A percentile compares a stretch with the other conserved stretches of the same genome.
Conservation (phyloP, 2,329 filamentous ascomycete genomes). For the Fusarium sp. region DNA sequence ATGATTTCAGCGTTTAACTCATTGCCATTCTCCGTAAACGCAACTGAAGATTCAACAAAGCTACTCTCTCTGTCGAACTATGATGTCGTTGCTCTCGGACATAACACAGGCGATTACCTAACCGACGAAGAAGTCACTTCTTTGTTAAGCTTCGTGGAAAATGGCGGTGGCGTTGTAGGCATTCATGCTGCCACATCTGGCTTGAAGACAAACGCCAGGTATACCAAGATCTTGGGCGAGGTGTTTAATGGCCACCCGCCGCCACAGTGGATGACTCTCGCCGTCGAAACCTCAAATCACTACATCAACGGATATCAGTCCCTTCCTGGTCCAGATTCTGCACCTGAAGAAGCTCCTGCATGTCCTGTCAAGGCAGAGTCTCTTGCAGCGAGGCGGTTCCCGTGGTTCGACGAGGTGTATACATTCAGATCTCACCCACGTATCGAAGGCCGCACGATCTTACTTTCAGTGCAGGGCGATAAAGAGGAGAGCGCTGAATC, state of each 20-base stretch:
- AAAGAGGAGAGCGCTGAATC: background rate
- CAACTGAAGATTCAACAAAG: slow-evolving; percentile 9
- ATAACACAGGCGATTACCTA: slow-evolving; percentile 14
- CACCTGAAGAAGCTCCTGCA: background rate
- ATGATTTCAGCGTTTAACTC: slow-evolving; percentile 1
- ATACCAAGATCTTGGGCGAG: slow-evolving; percentile 15
- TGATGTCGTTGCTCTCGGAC: slow-evolving; percentile 8
- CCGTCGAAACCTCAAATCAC: background rate
- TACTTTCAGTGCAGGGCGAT: background rate
- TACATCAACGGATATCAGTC: background rate
- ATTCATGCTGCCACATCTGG: slow-evolving; percentile 21
- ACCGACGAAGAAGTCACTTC: background rate
- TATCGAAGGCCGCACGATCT: background rate
- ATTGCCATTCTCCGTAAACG: background rate
- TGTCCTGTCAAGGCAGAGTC: background rate
- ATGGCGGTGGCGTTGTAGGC: slow-evolving; percentile 23
- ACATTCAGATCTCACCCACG: slow-evolving; percentile 16
- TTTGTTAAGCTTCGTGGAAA: background rate
- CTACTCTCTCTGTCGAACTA: background rate
- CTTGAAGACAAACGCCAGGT: background rate
- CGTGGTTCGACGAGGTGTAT: slow-evolving; percentile 27
- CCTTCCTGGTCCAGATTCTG: background rate
- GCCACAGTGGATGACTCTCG: slow-evolving; percentile 13
- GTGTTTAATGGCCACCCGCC: slow-evolving; percentile 12
- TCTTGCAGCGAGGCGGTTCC: background rate